Conservation (phyloP, 768 basidiomycete species). For the Amanita phalloides region DNA sequence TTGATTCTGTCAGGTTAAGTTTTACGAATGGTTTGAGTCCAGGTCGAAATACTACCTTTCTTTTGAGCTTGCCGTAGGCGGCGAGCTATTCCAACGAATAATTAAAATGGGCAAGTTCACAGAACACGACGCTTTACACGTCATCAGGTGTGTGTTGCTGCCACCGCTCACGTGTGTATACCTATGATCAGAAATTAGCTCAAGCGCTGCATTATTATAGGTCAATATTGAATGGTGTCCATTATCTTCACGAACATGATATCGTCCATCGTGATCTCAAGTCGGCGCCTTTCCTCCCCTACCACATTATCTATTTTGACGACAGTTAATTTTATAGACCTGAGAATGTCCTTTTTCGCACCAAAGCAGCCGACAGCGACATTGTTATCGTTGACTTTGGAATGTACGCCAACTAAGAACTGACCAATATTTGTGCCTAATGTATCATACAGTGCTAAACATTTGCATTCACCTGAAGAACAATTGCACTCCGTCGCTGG, state of each 20-base stretch:
- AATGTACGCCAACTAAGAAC: conserved; percentile 47
- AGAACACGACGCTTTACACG: conserved; percentile 78
- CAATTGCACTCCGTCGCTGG: conserved; percentile 66
- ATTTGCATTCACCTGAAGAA: conserved; percentile 62
- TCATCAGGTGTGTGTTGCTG: conserved; percentile 46
- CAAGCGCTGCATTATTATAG: conserved; percentile 23
- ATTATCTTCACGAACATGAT: conserved; percentile 83
- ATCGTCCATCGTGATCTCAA: conserved; percentile 97
- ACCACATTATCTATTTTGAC: not conserved
- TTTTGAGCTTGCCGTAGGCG: conserved; percentile 89
- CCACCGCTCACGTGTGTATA: not conserved
- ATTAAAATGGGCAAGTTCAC: conserved; percentile 83
- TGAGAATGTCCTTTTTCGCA: conserved; percentile 92
- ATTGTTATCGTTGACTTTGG: conserved; percentile 97
- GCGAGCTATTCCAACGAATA: conserved; percentile 91
- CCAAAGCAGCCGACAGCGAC: conserved; percentile 63
- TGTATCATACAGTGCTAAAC: conserved; percentile 53
- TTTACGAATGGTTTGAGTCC: conserved; percentile 95
- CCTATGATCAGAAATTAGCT: not conserved
- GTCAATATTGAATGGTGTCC: conserved; percentile 75
- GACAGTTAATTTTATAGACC: conserved; percentile 38
- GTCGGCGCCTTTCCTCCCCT: conserved; percentile 24
- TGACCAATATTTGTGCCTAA: not conserved
- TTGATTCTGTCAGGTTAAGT: conserved; percentile 54
- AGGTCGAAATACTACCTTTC: conserved; percentile 91